These are phyloP conservation scores for Beauveria sp. DNA, from an alignment of 2,329 filamentous ascomycete genomes.

Conservation along the genomic window DNA sequence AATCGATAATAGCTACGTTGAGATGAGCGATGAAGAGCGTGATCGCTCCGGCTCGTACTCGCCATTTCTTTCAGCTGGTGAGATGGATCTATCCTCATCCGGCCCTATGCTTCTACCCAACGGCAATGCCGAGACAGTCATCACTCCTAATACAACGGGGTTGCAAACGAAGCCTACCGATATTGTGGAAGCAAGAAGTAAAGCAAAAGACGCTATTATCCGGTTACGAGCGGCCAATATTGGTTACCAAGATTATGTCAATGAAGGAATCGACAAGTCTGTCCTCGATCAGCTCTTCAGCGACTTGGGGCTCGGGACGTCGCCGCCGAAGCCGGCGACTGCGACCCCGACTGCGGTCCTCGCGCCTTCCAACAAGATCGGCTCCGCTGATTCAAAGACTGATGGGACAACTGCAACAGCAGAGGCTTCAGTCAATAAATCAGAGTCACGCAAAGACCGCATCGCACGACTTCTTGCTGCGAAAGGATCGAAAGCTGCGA, in stretches of 20 bases:
- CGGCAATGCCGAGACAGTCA: neutral
- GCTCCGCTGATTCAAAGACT: neutral
- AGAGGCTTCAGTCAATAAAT: constrained; percentile 22
- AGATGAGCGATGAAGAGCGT: constrained; percentile 18
- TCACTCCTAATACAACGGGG: neutral
- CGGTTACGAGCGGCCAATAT: constrained; percentile 60
- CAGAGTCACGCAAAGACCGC: constrained; percentile 64
- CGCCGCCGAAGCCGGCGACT: neutral
- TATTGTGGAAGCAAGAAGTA: constrained; percentile 39
- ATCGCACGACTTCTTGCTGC: constrained; percentile 70
- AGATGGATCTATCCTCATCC: constrained; percentile 26
- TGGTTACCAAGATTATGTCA: constrained; percentile 63
- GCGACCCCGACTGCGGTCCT: neutral
- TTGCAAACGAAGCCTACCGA: neutral
- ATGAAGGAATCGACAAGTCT: constrained; percentile 61
- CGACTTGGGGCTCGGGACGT: constrained; percentile 55
- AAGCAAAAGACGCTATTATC: constrained; percentile 61
- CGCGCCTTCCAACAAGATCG: neutral
- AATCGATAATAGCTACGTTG: constrained; percentile 13
- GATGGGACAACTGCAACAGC: neutral
- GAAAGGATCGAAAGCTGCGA: constrained; percentile 50
- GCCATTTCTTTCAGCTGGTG: constrained; percentile 42
- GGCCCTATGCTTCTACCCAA: neutral
- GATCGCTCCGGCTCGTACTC: constrained; percentile 47
- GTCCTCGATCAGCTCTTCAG: constrained; percentile 59